Base-by-base conservation (phyloP, 768 basidiomycete genomes). In the Dioszegia crocea region DNA sequence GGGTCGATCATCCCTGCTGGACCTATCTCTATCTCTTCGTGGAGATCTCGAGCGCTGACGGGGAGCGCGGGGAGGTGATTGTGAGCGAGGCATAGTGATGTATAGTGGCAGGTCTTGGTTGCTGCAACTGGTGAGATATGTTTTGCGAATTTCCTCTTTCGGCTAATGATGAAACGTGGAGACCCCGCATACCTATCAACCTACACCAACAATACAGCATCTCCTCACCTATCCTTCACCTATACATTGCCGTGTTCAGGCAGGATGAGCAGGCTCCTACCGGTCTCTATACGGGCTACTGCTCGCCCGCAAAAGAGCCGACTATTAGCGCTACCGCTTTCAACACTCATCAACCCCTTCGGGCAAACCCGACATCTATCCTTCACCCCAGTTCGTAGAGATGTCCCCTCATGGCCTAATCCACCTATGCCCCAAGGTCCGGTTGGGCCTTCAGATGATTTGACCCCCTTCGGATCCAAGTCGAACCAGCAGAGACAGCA, bases 391-490 rank as follows among this genome's bases (percentile, higher is more conserved):
- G 17, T 38, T 9, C 12, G 36, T 16, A 4, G 23, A 12, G 40
- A 76, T 48, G 41, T 76, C 8, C 74, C 74, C 0, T 59, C 68
- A 56, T 76, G 71, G 71, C 74, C 74, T 3, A 56, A 59, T 44
- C 68, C 74, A 5, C 71, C 71, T 2, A 59, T 71, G 11, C 74
- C 74, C 23, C 74, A 76, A 57, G 54, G 62, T 3, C 65, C 68
- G 0, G 64, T 68, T 1, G 63, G 64, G 12, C 74, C 71, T 1
- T 72, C 67, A 1, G 68, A 70, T 31, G 33, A 53, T 21, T 52
- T 64, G 11, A 23, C 47, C 4, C 19, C 51, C 4, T 8, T 26
- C 29, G 16, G n/a, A 26, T 24, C 57, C 2, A 40, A 29, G 14
- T 23, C 33, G 16, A 45, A 31, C 12, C 24, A 43, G 50, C 64